Evolutionary conservation across 1,284 basidiomycete species (phyloP), one percentile per base, ranked within the genome.

Genomic region (Tilletia horrida): DNA sequence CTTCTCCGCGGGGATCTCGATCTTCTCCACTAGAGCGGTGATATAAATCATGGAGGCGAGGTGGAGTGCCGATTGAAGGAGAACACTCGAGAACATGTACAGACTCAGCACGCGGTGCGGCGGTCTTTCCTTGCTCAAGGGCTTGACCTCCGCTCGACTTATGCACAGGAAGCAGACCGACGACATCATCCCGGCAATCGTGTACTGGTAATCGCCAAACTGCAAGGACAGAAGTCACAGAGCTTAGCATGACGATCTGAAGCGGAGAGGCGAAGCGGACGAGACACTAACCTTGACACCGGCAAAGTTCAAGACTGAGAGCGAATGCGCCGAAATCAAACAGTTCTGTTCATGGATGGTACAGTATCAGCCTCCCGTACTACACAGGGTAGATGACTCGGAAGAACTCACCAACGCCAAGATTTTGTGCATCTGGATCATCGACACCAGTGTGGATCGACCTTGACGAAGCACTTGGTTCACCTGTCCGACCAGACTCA

Each of bases 391-490:
- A n/a, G n/a, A 11, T 40, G 35, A 31, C 11, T 18, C 35, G 23
- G 27, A 16, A 7, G 18, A 9, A 25, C 55, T 64, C 35, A 50
- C 55, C 55, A 80, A 72, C 57, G 80, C 80, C 6, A 81, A 70
- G 48, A 81, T 81, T 73, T 81, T 81, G 74, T 81, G 79, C 80
- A 79, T 80, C 70, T 81, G 80, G 52, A 79, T 77, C 48, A 77
- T 79, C 6, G 80, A 76, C 8, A 81, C 80, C 31, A 81, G 69
- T 62, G 79, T 80, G 47, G 75, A 80, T 13, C 80, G 64, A n/a
- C 80, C 80, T 63, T 81, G 80, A 11, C 79, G 72, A 62, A 81
- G 77, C 61, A 81, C 80, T 35, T 77, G 70, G 18, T 73, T 66
- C 31, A 80, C 69, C 62, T 74, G 66, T 29, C 66, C 67, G 16